Evolutionary conservation across 805 yeast genomes (phyloP).

Genomic region (Teunomyces funiuensis): DNA sequence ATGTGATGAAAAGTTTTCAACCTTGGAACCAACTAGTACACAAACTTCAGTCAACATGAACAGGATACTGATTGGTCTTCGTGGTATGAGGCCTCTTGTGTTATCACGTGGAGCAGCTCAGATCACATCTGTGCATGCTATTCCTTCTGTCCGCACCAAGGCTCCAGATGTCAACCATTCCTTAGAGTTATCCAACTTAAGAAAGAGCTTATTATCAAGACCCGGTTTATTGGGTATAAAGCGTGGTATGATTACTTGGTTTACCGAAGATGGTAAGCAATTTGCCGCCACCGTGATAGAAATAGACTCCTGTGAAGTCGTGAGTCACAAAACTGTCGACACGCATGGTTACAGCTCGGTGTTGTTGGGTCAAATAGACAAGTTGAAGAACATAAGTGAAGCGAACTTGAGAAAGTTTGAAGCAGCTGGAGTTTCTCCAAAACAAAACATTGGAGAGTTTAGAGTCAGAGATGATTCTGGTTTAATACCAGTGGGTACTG

Average conservation of each 20-base stretch:
- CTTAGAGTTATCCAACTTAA: constrained; percentile 62
- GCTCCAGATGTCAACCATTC: constrained; percentile 62
- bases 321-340: constrained; percentile 65
- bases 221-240: constrained; percentile 85
- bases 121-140: constrained; percentile 49
- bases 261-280: constrained; percentile 65
- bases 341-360: constrained; percentile 83
- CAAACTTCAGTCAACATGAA: constrained; percentile 1
- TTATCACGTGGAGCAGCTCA: constrained; percentile 33
- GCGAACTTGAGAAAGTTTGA: constrained; percentile 69
- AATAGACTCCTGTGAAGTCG: constrained; percentile 84
- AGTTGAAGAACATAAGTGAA: constrained; percentile 52
- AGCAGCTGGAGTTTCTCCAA: constrained; percentile 81
- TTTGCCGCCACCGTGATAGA: constrained; percentile 86
- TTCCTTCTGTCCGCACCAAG: constrained; percentile 47
- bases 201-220: constrained; percentile 73
- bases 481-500: constrained; percentile 73
- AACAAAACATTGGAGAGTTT: constrained; percentile 72
- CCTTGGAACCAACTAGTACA: background rate
- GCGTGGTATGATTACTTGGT: constrained; percentile 88
- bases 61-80: constrained; percentile 4
- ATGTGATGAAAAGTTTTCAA: constrained; percentile 1
- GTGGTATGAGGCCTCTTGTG: constrained; percentile 5
- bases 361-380: constrained; percentile 80
- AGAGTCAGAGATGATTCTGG: constrained; percentile 67